These are phyloP conservation scores for Cokeromyces recurvatus DNA, from an alignment of 371 early-diverging fungal genomes.

Conservation along the genomic window DNA sequence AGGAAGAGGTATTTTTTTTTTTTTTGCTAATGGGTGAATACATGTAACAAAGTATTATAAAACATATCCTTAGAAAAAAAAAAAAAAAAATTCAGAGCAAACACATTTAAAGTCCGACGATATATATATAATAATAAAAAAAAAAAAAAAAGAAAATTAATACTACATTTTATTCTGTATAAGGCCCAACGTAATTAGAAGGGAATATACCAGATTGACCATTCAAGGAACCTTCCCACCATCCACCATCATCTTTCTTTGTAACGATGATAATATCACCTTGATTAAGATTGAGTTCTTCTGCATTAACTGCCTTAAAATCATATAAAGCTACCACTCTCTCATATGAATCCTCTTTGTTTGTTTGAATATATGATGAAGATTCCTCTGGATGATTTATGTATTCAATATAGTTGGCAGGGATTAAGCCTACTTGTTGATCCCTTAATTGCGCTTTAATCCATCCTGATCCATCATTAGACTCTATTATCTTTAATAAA, in stretches of 20 bases:
- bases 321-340: slow-evolving; percentile 71
- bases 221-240: slow-evolving; percentile 70
- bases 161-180: too few species aligned
- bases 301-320: slow-evolving; percentile 67
- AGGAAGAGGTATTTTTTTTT: too few species aligned
- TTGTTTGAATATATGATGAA: neutral
- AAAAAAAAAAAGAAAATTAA: too few species aligned
- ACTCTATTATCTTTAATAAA: slow-evolving; percentile 53
- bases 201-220: slow-evolving; percentile 79
- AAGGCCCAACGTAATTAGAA: slow-evolving; percentile 65
- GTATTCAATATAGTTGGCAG: slow-evolving; percentile 61
- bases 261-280: slow-evolving; percentile 67
- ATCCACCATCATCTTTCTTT: slow-evolving; percentile 64
- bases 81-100: too few species aligned
- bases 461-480: slow-evolving; percentile 75
- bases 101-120: too few species aligned
- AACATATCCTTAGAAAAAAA: too few species aligned
- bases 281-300: slow-evolving; percentile 68
- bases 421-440: slow-evolving; percentile 59
- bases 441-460: slow-evolving; percentile 48
- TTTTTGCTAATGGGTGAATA: too few species aligned
- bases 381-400: neutral
- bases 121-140: too few species aligned
- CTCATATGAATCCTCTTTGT: neutral
- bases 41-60: too few species aligned